phyloP scores from a whole-genome alignment of 176 grass and related monocot species.

The Rhipidocladum racemiflorum region DNA sequence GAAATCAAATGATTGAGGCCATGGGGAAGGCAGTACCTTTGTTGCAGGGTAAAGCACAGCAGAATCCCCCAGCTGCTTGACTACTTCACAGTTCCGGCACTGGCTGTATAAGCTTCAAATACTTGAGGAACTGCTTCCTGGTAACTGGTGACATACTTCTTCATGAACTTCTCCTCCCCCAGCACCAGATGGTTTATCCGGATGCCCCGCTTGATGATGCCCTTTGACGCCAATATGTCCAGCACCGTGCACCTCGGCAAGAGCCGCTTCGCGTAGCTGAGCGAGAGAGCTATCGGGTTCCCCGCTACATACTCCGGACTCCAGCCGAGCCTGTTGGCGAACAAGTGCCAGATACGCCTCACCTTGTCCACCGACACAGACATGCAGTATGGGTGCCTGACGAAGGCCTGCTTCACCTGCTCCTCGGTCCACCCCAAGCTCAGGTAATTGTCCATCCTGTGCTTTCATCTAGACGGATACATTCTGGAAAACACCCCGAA shows the following conservation, averaged over 20 bases:
- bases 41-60: neutral
- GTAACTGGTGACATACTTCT: conserved; percentile 37
- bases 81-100: neutral
- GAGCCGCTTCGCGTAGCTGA: conserved; percentile 56
- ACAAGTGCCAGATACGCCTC: conserved; percentile 32
- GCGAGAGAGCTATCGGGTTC: conserved; percentile 27
- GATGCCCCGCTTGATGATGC: conserved; percentile 14
- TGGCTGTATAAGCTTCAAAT: conserved; percentile 34
- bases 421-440: conserved; percentile 59
- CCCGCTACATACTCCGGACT: neutral
- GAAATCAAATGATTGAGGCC: neutral
- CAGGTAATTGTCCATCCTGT: conserved; percentile 39
- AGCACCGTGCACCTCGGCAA: conserved; percentile 47
- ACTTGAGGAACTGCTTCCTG: conserved; percentile 35
- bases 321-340: conserved; percentile 48
- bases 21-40: neutral
- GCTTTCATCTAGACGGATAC: conserved; percentile 2
- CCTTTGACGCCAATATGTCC: conserved; percentile 32
- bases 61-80: neutral
- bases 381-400: conserved; percentile 50
- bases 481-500: conserved; percentile 28
- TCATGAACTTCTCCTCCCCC: conserved; percentile 26
- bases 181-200: conserved; percentile 16
- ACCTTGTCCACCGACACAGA: conserved; percentile 48
- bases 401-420: conserved; percentile 44